phyloP scores from a whole-genome alignment of 169 alveolate species.

The Eimeria necatrix region DNA sequence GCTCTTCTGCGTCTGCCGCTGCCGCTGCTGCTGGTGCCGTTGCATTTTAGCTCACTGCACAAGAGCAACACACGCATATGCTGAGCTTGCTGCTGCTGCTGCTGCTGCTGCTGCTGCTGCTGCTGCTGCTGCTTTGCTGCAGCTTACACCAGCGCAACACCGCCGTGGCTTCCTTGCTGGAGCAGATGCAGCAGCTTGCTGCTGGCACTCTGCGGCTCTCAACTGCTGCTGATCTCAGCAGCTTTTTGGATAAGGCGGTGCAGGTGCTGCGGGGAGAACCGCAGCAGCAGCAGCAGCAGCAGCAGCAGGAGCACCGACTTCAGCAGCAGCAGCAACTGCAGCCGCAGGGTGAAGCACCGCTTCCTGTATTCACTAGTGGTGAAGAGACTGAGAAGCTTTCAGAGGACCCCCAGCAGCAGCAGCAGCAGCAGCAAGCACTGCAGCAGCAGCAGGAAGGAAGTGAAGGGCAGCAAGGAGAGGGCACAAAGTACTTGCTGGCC shows the following conservation, averaged over 20 bases:
- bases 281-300: slow-evolving; percentile 64
- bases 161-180: slow-evolving; percentile 84
- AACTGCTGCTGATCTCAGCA: slow-evolving; percentile 42
- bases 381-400: not conserved
- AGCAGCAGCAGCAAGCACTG: slow-evolving; percentile 29
- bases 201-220: slow-evolving; percentile 37
- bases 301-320: slow-evolving; percentile 2
- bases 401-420: not conserved
- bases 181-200: slow-evolving; percentile 80
- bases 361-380: not conserved
- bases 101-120: slow-evolving; percentile 66
- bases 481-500: slow-evolving; percentile 11
- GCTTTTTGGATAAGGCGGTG: slow-evolving; percentile 32
- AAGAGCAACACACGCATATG: not conserved
- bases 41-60: not conserved
- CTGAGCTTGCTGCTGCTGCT: not conserved
- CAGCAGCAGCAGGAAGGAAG: slow-evolving; percentile 62
- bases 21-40: slow-evolving; percentile 17
- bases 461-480: slow-evolving; percentile 1
- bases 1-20: slow-evolving; percentile 6
- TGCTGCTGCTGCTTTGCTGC: slow-evolving; percentile 63
- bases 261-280: slow-evolving; percentile 66
- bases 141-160: slow-evolving; percentile 83
- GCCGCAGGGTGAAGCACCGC: not conserved
- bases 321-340: slow-evolving; percentile 57